Evolutionary conservation across 2,329 filamentous ascomycete species (phyloP), one percentile per base, ranked within the genome.

Genomic region (Fragosphaeria purpurea): DNA sequence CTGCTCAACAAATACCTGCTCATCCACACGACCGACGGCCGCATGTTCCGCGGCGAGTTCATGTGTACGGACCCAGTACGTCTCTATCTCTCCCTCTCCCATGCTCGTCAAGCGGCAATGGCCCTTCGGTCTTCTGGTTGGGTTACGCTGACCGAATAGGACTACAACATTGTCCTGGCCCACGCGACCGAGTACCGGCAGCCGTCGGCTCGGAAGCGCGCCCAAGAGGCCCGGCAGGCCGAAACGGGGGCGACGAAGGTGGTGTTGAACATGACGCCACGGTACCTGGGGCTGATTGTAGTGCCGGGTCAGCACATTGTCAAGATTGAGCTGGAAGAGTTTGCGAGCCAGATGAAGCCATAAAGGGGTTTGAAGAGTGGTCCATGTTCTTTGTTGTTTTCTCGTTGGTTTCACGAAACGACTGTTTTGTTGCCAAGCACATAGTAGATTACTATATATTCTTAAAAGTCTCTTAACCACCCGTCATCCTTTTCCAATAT

Each of bases 51-150:
- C 50, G 93, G 93, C 22, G 77, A 82, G 56, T 86, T 98, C 70
- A 96, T 94, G 68, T 98, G 93, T 71, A 96, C 90, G 34, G 93
- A 98, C 71, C 82, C 85, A 53, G 89, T 94, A 34, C 5, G n/a
- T 12, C n/a, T 48, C 38, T 34, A 4, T 35, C 3, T 30, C 2
- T 38, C 13, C 3, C 22, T 22, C 22, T 22, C 22, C 22, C 22
- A 22, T 22, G 22, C 22, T 3, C 22, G 22, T 22, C 22, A 22
- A 22, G 35, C 38, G 10, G 22, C 13, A 11, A 34, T 40, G 12
- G n/a, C n/a, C n/a, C 9, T 13, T 43, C 42, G 34, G 53, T 35
- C 46, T 53, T 22, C 30, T 41, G 37, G 34, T 1, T 22, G 22
- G 22, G 2, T 22, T 22, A 22, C 22, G 35, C 35, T 37, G 35